Evolutionary conservation across 108 stramenopile species (phyloP), one percentile per base, ranked within the genome.

Genomic region (Skeletonema costatum): DNA sequence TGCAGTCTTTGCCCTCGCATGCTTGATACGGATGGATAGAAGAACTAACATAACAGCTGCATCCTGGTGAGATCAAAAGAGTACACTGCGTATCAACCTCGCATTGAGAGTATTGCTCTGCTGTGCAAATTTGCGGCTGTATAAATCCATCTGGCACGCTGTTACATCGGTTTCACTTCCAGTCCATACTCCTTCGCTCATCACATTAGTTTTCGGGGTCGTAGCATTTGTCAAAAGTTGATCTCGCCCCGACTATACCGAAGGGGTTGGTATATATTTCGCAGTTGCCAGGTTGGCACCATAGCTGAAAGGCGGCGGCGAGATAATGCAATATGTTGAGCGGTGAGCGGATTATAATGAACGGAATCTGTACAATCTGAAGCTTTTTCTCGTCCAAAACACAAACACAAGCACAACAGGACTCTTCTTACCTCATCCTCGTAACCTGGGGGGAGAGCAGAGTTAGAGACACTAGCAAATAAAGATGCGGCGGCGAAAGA

Each of bases 361-460:
- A 46, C n/a, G n/a, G 16, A 46, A 46, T 11, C n/a, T 25, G 25
- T 25, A 25, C 25, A 25, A 25, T 25, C 25, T 25, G 25, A 25
- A 25, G 25, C 25, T 25, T 0, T 25, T 25, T 25, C 25, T 25
- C 25, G 0, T 25, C 25, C 25, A 25, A 25, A 25, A 25, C 25
- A n/a, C n/a, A n/a, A n/a, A n/a, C n/a, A n/a, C n/a, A n/a, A n/a
- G n/a, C 44, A 3, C 14, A 9, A 16, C 0, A 46, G 44, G 16
- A 3, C 16, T 46, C 5, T 17, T 14, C 25, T 56, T 25, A 56
- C 53, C 33, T 56, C 21, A 66, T 74, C 74, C 36, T 74, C 74
- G 38, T 74, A 74, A 11, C 74, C 74, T 32, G 74, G 74, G 8
- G 74, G 74, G n/a, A 74, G 65, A 11, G 66, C 74, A n/a, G 72